Evolutionary conservation across 352 stramenopile species (phyloP).

Genomic region (Phytophthora melonis): DNA sequence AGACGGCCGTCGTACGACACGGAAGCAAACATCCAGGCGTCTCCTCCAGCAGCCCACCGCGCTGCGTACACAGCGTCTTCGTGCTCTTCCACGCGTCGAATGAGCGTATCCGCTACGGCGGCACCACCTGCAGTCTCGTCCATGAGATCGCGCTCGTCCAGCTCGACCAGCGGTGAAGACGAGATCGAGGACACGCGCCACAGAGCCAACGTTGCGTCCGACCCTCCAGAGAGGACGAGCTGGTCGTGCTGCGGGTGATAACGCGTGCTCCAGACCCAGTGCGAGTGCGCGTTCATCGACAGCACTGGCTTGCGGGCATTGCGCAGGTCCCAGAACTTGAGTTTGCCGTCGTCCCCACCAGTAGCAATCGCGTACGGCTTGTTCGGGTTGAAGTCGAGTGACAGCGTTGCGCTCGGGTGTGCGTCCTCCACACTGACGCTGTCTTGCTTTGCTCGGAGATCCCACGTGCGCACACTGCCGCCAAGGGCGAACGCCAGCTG

Average conservation of each 20-base stretch:
- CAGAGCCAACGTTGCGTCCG: conserved; percentile 94
- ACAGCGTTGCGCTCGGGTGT: conserved; percentile 65
- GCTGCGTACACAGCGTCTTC: conserved; percentile 95
- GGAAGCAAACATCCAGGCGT: conserved; percentile 97
- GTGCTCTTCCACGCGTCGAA: conserved; percentile 94
- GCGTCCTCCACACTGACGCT: conserved; percentile 64
- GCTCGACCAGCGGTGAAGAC: conserved; percentile 95
- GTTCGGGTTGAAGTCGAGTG: conserved; percentile 99
- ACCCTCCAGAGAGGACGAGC: conserved; percentile 94
- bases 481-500: conserved; percentile 75
- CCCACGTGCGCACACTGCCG: conserved; percentile 75
- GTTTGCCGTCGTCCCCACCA: conserved; percentile 93
- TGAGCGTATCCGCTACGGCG: conserved; percentile 75
- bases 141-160: conserved; percentile 88
- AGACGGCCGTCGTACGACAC: conserved; percentile 96
- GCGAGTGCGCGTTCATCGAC: conserved; percentile 90
- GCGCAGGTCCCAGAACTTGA: conserved; percentile 99
- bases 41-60: conserved; percentile 90
- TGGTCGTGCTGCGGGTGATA: conserved; percentile 99
- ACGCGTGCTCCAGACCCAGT: conserved; percentile 92
- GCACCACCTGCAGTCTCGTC: conserved; percentile 62
- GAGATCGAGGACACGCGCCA: conserved; percentile 98
- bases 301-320: conserved; percentile 81
- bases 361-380: conserved; percentile 94
- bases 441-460: conserved; percentile 62